Evolutionary conservation across 208 protist species (phyloP).

Genomic region (Leishmania major): DNA sequence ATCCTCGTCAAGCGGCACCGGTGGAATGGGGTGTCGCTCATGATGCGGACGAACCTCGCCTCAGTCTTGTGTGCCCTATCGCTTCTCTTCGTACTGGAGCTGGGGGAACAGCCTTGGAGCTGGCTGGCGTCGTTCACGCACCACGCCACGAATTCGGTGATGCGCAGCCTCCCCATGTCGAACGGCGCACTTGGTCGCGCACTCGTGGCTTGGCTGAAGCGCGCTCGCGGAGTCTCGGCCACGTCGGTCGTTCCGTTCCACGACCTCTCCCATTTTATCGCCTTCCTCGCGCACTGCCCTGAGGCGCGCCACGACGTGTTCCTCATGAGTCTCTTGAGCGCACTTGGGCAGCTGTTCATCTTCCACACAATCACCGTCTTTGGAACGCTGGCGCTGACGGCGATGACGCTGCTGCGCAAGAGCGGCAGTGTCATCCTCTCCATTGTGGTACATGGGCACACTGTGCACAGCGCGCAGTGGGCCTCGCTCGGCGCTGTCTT

Average conservation of each 20-base stretch:
- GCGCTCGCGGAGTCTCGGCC: background rate
- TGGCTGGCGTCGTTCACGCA: constrained; percentile 24
- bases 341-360: constrained; percentile 80
- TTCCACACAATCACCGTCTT: constrained; percentile 83
- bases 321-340: constrained; percentile 70
- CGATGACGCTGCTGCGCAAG: constrained; percentile 86
- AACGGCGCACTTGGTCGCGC: background rate
- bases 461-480: constrained; percentile 55
- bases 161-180: background rate
- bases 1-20: constrained; percentile 57
- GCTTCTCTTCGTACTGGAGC: constrained; percentile 45
- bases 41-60: constrained; percentile 65
- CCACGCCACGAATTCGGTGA: background rate
- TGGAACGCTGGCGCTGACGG: constrained; percentile 74
- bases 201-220: background rate
- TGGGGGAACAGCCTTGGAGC: constrained; percentile 29
- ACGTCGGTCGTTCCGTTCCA: constrained; percentile 43
- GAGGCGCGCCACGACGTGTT: constrained; percentile 62
- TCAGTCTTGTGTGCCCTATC: constrained; percentile 36
- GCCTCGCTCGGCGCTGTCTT: constrained; percentile 56
- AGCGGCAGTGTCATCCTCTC: constrained; percentile 78
- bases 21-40: constrained; percentile 67
- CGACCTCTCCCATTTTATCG: constrained; percentile 49
- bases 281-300: constrained; percentile 56
- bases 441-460: constrained; percentile 72